phyloP scores from a whole-genome alignment of 306 rosid species.

The Arachis stenosperma region DNA sequence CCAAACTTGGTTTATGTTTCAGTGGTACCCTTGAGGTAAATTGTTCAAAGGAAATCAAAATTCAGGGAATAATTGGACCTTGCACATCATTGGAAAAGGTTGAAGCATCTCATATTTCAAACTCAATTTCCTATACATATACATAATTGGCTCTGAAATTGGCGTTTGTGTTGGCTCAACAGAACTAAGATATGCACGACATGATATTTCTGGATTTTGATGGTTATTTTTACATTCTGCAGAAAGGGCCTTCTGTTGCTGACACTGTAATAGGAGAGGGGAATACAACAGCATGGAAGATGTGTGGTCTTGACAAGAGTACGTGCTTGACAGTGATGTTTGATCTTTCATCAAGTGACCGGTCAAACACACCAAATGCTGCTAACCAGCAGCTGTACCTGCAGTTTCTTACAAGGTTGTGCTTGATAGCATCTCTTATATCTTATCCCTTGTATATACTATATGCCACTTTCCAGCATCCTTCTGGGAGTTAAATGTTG shows the following conservation, averaged over 20 bases:
- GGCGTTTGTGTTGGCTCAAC: neutral
- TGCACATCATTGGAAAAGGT: constrained; percentile 97
- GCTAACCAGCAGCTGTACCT: constrained; percentile 77
- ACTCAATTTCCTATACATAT: constrained; percentile 6
- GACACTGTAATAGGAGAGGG: constrained; percentile 87
- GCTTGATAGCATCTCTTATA: constrained; percentile 11
- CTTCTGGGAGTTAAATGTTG: constrained; percentile 20
- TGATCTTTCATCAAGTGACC: constrained; percentile 86
- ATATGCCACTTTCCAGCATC: neutral
- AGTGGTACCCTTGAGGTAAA: constrained; percentile 87
- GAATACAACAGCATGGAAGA: constrained; percentile 81
- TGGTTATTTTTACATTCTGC: constrained; percentile 41
- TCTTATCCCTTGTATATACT: neutral
- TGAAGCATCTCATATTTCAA: constrained; percentile 16
- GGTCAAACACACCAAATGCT: constrained; percentile 64
- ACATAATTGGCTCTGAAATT: constrained; percentile 11
- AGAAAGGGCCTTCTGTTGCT: constrained; percentile 92
- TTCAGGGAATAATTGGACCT: constrained; percentile 92
- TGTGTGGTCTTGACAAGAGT: constrained; percentile 93
- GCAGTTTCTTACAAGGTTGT: constrained; percentile 84
- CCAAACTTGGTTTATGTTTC: constrained; percentile 37
- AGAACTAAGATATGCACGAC: no score
- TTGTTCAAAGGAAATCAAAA: constrained; percentile 87
- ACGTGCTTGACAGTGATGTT: constrained; percentile 86
- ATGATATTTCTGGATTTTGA: constrained; percentile 23